Base-by-base conservation (phyloP, 441 rosid species). In the Jatropha multifida region DNA sequence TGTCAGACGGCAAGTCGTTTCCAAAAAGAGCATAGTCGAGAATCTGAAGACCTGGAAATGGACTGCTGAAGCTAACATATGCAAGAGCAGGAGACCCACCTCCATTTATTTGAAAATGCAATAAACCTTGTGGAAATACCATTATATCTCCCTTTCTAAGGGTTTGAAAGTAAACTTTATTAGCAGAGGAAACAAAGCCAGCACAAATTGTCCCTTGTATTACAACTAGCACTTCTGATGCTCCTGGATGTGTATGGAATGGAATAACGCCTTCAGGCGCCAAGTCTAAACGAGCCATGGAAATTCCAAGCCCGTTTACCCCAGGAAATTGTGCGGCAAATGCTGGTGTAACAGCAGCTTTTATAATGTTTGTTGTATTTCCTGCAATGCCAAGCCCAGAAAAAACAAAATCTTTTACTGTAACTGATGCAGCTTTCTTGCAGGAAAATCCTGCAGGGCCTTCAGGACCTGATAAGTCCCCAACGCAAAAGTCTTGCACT, bases 211-310 rank as follows among this genome's bases (percentile, higher is more conserved):
- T 37, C 55, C 97, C 98, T 26, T 74, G 73, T 2, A 85, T 2
- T 6, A 94, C 97, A 2, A 84, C 7, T 6, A 94, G 83, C 26
- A 83, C 76, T 79, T 94, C 96, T 2, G 96, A 83, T 15, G 75
- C 97, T 5, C 89, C 90, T 1, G 96, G 96, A 78, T 92, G 98
- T 46, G 96, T 89, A 81, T 94, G 98, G 75, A 92, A 78, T 37
- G 96, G 98, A 64, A 92, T 55, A 17, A 90, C 93, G 5, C 98
- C 97, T 0, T 81, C 92, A 8, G 40, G 60, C 0, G 90, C 93
- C 75, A 92, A 78, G 82, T 94, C 98, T 48, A 90, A 71, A 76
- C 97, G 89, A 69, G 96, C 97, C 46, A 87, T 0, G 46, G 98
- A 92, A 67, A 94, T 58, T 4, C 92, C 97, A 5, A 92, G 98